Base-by-base conservation (phyloP, 352 stramenopile genomes). In the Globisporangium rhizosaccharum region DNA sequence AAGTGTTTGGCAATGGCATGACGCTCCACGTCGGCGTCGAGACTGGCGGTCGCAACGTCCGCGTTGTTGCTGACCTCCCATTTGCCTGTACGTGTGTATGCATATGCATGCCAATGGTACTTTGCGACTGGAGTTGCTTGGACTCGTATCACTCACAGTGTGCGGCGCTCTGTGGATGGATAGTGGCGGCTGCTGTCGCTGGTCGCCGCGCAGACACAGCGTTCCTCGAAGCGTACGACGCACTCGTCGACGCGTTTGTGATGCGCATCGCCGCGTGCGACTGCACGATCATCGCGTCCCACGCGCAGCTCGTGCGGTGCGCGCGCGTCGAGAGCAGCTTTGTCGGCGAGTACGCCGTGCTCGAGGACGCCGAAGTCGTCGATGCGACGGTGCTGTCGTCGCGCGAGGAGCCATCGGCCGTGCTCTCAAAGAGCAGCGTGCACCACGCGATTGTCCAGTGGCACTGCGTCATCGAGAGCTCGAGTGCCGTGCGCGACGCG, bases 21-120 rank as follows among this genome's bases (percentile, higher is more conserved):
- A 62, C 71, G 56, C 66, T 94, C 15, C 82, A 90, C 39, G 80
- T 96, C 15, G 87, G 86, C 50, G 82, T 94, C 30, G 87, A 96
- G 51, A 91, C 71, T 17, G 87, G 87, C 14, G 88, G 88, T 0
- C 76, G 87, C 25, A 68, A 91, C 57, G 57, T 96, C 15, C 71
- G 72, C 14, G 63, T 91, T 4, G 69, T 93, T 12, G 85, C 83
- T 1, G 86, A 96, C 44, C 51, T 96, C 42, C 71, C 82, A 2
- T 96, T 93, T 50, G 41, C 57, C 1, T 51, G 74, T 84, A 56
- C 51, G 73, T 61, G 15, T 25, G 26, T 45, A 7, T 42, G 17
- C 20, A 28, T 52, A 18, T 56, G 37, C 44, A 11, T 25, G 11
- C 36, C 10, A 5, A 41, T 41, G 36, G 36, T 41, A 41, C 36